A percentile compares a stretch with the other conserved stretches of the same genome.
phyloP scores from a whole-genome alignment of 148 eudicot genomes.

The Euryodendron excelsum region DNA sequence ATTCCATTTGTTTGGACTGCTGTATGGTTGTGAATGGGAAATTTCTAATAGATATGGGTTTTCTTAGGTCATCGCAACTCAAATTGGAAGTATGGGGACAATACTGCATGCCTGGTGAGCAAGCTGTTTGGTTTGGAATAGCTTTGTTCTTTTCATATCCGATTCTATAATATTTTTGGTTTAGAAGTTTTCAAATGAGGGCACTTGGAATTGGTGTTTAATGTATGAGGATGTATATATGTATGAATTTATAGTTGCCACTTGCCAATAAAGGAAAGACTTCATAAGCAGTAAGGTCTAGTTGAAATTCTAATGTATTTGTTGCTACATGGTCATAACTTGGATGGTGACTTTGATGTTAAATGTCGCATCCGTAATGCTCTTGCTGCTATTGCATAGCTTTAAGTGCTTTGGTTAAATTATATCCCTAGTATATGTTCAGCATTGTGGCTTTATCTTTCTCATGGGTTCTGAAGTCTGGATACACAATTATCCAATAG shows the following conservation, averaged over 20 bases:
- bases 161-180: background rate
- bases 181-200: background rate
- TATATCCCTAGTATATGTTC: background rate
- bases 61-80: conserved; percentile 80
- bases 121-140: conserved; percentile 5
- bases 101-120: conserved; percentile 63
- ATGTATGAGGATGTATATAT: too few relatives aligned
- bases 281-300: background rate
- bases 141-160: background rate
- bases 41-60: conserved; percentile 11
- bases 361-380: background rate
- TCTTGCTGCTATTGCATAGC: background rate
- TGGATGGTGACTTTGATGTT: background rate
- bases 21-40: background rate
- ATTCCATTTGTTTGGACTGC: conserved; percentile 5
- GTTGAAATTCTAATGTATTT: background rate
- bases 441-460: background rate
- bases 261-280: background rate
- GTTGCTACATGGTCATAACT: background rate
- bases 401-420: background rate
- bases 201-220: too few relatives aligned
- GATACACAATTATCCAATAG: background rate
- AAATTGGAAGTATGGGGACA: conserved; percentile 93
- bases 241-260: too few relatives aligned
- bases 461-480: background rate